phyloP scores from a whole-genome alignment of 345 rosid species.

The Brassica incana region DNA sequence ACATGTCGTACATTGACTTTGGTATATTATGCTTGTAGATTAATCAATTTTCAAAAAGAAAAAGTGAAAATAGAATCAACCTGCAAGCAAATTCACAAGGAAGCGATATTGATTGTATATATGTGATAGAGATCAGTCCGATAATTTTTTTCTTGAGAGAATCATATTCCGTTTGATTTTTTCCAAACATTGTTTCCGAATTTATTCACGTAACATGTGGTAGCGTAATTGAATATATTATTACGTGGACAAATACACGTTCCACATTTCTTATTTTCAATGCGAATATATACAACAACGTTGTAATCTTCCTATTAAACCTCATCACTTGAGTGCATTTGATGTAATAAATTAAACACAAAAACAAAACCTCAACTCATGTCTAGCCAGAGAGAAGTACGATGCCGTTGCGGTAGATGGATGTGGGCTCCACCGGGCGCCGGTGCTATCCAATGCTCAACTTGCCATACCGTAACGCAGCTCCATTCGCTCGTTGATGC shows the following conservation, averaged over 20 bases:
- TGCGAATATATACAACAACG: constrained; percentile 24
- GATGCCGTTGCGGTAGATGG: constrained; percentile 55
- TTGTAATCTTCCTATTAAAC: background rate
- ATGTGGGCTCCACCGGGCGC: constrained; percentile 49
- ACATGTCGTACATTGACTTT: background rate
- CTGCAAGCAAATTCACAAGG: background rate
- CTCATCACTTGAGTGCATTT: background rate
- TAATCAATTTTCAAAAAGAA: background rate
- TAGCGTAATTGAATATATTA: too few relatives aligned
- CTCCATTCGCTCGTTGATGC: constrained; percentile 24
- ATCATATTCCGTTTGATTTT: constrained; percentile 22
- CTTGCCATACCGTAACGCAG: constrained; percentile 50
- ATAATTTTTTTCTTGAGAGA: background rate
- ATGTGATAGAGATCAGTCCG: too few relatives aligned
- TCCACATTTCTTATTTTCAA: background rate
- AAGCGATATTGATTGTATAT: background rate
- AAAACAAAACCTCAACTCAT: constrained; percentile 23
- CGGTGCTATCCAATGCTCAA: constrained; percentile 43
- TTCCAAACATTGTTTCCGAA: background rate
- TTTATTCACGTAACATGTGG: constrained; percentile 26
- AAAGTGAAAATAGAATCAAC: background rate
- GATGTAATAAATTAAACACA: background rate
- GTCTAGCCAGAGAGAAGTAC: constrained; percentile 46
- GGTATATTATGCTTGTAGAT: background rate
- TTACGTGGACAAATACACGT: constrained; percentile 1